These are phyloP conservation scores for Tylopilus balloui DNA, from an alignment of 768 basidiomycete genomes.

Conservation along the genomic window DNA sequence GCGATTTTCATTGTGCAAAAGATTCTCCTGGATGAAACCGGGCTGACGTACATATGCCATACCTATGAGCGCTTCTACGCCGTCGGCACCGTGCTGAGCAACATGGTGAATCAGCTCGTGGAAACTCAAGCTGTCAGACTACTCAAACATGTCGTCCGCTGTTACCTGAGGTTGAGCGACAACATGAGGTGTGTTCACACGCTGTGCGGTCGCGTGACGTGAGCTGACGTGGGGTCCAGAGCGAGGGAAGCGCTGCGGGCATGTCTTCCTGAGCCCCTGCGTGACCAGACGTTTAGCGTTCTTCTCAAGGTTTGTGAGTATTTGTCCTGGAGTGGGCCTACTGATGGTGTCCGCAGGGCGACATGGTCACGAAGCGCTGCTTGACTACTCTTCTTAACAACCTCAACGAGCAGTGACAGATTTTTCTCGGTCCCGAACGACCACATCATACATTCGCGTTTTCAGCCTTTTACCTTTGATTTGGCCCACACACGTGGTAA, in stretches of 20 bases:
- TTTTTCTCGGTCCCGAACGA: background rate
- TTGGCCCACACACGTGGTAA: conserved; percentile 17
- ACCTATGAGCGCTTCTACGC: conserved; percentile 99
- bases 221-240: conserved; percentile 38
- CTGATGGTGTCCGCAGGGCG: conserved; percentile 55
- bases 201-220: conserved; percentile 5
- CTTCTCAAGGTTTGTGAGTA: conserved; percentile 70
- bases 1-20: conserved; percentile 99
- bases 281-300: conserved; percentile 88
- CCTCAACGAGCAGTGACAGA: conserved; percentile 59
- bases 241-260: conserved; percentile 94
- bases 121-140: conserved; percentile 96
- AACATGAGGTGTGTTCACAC: conserved; percentile 71
- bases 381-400: conserved; percentile 87
- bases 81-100: conserved; percentile 95
- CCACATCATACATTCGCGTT: conserved; percentile 5
- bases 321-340: background rate
- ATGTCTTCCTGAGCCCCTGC: conserved; percentile 91
- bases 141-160: conserved; percentile 96
- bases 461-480: conserved; percentile 16
- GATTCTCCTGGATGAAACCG: conserved; percentile 94
- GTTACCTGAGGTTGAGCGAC: conserved; percentile 93
- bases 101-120: conserved; percentile 97
- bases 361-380: conserved; percentile 97
- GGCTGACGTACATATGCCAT: conserved; percentile 97